Base-by-base conservation (phyloP, 2,329 filamentous ascomycete species). In the Hypoxylon sp. region DNA sequence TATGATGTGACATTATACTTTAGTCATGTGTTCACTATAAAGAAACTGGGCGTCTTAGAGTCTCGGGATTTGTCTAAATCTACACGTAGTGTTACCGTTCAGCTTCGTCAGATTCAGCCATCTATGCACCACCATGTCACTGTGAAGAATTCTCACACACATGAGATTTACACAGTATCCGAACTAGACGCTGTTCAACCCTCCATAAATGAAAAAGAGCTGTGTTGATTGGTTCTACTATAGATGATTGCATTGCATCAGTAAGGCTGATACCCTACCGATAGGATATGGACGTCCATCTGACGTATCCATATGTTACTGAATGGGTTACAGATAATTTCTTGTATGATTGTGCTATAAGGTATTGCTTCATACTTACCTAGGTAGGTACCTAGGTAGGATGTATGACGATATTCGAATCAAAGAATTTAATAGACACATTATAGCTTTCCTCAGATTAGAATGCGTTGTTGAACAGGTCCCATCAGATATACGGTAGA, bases 211-310 rank as follows among this genome's bases (percentile, higher is more conserved):
- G n/a, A 56, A 60, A 19, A 30, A 17, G 10, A 17, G 30, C 9
- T 11, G 21, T 2, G 10, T 14, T 63, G 46, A 63, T 68, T 68
- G 66, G 66, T 32, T 5, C n/a, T 30, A 30, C 28, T 25, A 25
- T 41, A 50, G 11, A 34, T 38, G 25, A 30, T 7, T 60, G 56
- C 46, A 66, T 58, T 53, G 55, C 58, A 63, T 48, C 25, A 46
- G 57, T 66, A 63, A 69, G 67, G 67, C 67, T 66, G 56, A 66
- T 63, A 46, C 49, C 45, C 50, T 60, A 58, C 41, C 53, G 58
- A 68, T 68, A 65, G 61, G 61, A 36, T 14, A 61, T 56, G 25
- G 32, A 48, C 6, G 36, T 41, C n/a, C 6, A 46, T 41, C n/a
- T 41, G 14, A 19, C 38, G 14, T 41, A 17, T 30, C 28, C 28